Conservation (phyloP, 495 filamentous ascomycete genomes). For the Daldinia childiae region DNA sequence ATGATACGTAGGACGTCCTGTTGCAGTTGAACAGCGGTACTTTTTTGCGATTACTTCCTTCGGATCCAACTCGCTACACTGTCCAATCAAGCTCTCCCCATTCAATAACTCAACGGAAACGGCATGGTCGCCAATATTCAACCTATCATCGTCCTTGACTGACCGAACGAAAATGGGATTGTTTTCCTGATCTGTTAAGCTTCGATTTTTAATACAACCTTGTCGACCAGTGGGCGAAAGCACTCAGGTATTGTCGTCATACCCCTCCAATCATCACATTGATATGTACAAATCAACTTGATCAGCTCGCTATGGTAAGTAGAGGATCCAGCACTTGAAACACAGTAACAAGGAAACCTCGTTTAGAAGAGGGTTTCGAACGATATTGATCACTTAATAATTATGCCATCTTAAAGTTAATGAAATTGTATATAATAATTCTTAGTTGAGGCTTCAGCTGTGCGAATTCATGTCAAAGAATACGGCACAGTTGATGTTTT, state of each 20-base stretch:
- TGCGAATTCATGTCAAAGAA: too few species aligned
- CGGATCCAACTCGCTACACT: constrained; percentile 29
- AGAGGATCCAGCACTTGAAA: constrained; percentile 4
- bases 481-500: background rate
- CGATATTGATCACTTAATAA: background rate
- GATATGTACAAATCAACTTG: constrained; percentile 4
- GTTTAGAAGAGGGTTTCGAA: background rate
- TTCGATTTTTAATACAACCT: constrained; percentile 36
- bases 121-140: constrained; percentile 11
- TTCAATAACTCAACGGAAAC: constrained; percentile 24
- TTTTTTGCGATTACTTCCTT: constrained; percentile 33
- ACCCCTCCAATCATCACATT: constrained; percentile 29
- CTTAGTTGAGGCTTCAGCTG: background rate
- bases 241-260: constrained; percentile 31
- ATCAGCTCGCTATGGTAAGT: background rate
- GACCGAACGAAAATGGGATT: constrained; percentile 15
- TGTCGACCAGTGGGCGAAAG: constrained; percentile 22
- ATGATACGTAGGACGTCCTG: constrained; percentile 2
- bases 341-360: too few species aligned
- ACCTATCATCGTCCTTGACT: constrained; percentile 29
- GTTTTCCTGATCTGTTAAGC: constrained; percentile 34
- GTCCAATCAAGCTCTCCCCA: constrained; percentile 31
- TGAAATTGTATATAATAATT: background rate
- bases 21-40: constrained; percentile 16
- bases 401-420: background rate